Percentiles rank a stretch among this genome's conserved stretches.
phyloP scores from a whole-genome alignment of 768 basidiomycete genomes.

The Pisolithus sp. region DNA sequence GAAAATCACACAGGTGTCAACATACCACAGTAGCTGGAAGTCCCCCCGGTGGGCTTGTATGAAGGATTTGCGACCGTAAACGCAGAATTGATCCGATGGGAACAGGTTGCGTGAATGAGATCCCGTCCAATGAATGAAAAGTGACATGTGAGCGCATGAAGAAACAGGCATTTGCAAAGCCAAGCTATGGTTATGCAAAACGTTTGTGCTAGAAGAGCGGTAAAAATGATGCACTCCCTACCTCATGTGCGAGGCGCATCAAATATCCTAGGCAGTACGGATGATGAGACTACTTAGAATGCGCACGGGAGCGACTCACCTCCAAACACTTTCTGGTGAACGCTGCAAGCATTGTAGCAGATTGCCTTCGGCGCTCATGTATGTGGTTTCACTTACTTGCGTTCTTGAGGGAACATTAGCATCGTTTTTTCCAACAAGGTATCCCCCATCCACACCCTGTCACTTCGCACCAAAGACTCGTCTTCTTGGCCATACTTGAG shows the following conservation, averaged over 20 bases:
- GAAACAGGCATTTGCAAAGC: constrained; percentile 62
- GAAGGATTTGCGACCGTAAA: constrained; percentile 62
- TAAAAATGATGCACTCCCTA: constrained; percentile 14
- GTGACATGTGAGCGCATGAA: constrained; percentile 62
- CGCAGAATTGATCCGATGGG: constrained; percentile 80
- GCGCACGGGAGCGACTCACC: constrained; percentile 31
- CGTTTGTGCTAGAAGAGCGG: not conserved
- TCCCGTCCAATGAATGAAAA: constrained; percentile 75
- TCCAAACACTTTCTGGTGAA: constrained; percentile 82
- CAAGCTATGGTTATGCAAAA: constrained; percentile 41
- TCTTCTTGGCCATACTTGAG: constrained; percentile 49
- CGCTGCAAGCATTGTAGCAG: constrained; percentile 30
- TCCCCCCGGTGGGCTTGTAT: constrained; percentile 33
- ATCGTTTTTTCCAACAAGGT: constrained; percentile 62
- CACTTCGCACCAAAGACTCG: constrained; percentile 19
- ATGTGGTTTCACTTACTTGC: constrained; percentile 48
- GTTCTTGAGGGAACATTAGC: constrained; percentile 82
- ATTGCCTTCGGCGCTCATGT: not conserved
- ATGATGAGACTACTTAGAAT: not conserved
- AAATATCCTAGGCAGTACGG: constrained; percentile 33
- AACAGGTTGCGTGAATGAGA: constrained; percentile 74
- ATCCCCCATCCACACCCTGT: constrained; percentile 70
- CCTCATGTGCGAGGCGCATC: constrained; percentile 70
- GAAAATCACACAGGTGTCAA: constrained; percentile 7
- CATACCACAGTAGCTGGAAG: constrained; percentile 53